Evolutionary conservation across 2,329 filamentous ascomycete species (phyloP).

Genomic region (Gaeumannomyces sp.): DNA sequence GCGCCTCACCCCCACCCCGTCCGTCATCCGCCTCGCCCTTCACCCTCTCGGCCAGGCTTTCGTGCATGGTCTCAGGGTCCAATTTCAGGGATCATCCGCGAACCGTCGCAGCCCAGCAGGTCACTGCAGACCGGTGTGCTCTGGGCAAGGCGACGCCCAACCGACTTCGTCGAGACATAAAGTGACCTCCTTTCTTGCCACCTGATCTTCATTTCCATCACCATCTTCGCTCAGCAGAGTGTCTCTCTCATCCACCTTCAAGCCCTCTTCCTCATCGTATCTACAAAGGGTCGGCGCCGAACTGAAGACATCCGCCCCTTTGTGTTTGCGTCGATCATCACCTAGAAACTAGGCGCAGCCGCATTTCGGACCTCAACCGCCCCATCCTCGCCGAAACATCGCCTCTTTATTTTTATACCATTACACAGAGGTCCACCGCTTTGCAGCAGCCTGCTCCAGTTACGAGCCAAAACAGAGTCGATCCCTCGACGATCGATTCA

Average conservation of each 20-base stretch:
- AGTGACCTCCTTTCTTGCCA: not conserved
- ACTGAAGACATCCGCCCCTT: not conserved
- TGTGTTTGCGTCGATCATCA: not conserved
- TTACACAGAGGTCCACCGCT: not conserved
- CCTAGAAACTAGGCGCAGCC: not conserved
- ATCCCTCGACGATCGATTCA: not conserved
- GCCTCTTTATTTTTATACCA: not conserved
- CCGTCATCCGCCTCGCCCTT: not conserved
- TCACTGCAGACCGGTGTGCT: not conserved
- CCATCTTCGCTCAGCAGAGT: not conserved
- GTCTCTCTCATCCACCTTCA: not conserved
- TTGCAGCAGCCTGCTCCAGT: not conserved
- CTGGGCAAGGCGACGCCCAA: not conserved
- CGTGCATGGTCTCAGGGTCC: not conserved
- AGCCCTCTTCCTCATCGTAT: not conserved
- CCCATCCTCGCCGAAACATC: no score
- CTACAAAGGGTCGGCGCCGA: not conserved
- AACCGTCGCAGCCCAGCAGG: not conserved
- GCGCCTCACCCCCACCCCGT: not conserved
- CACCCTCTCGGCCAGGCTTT: not conserved
- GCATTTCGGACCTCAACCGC: no score
- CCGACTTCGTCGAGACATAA: not conserved
- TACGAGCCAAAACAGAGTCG: not conserved
- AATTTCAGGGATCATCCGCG: not conserved
- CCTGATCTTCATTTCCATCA: not conserved